Percentiles rank a stretch among this genome's conserved stretches.
These are phyloP conservation scores for Colletotrichum liaoningense DNA, from an alignment of 2,329 filamentous ascomycete genomes.

Conservation along the genomic window DNA sequence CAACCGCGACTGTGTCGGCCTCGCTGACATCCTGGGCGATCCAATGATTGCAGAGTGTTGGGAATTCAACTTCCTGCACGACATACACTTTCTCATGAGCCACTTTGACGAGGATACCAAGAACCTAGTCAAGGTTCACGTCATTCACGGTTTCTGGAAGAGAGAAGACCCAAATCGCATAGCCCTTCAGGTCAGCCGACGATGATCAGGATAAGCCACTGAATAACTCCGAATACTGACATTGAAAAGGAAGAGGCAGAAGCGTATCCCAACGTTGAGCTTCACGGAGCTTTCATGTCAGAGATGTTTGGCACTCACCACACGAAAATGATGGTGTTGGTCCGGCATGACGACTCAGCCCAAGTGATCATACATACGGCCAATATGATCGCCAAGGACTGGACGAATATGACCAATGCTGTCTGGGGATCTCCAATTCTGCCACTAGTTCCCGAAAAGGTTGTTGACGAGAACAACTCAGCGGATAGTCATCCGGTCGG, in stretches of 20 bases:
- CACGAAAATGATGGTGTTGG: constrained; percentile 87
- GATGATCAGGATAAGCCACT: not conserved
- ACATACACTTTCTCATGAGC: constrained; percentile 66
- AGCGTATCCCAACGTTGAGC: constrained; percentile 73
- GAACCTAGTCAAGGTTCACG: constrained; percentile 61
- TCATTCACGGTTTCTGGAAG: constrained; percentile 75
- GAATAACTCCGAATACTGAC: constrained; percentile 22
- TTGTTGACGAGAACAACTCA: not conserved
- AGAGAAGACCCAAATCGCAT: constrained; percentile 71
- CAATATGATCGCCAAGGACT: constrained; percentile 90
- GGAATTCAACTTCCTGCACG: constrained; percentile 77
- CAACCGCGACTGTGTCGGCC: constrained; percentile 74
- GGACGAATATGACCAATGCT: constrained; percentile 88
- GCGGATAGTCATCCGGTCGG: constrained; percentile 13
- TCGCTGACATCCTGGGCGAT: constrained; percentile 78
- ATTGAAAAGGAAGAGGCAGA: constrained; percentile 66
- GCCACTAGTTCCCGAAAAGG: constrained; percentile 53
- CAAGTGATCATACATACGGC: constrained; percentile 89
- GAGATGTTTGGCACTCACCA: constrained; percentile 90
- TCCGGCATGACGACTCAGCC: constrained; percentile 80
- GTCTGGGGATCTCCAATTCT: constrained; percentile 83
- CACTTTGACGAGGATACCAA: constrained; percentile 65
- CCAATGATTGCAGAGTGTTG: constrained; percentile 79
- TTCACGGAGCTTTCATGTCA: constrained; percentile 82
- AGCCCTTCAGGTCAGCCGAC: constrained; percentile 63